These are phyloP conservation scores for Hamigera avellanea DNA, from an alignment of 495 filamentous ascomycete genomes.

Conservation along the genomic window DNA sequence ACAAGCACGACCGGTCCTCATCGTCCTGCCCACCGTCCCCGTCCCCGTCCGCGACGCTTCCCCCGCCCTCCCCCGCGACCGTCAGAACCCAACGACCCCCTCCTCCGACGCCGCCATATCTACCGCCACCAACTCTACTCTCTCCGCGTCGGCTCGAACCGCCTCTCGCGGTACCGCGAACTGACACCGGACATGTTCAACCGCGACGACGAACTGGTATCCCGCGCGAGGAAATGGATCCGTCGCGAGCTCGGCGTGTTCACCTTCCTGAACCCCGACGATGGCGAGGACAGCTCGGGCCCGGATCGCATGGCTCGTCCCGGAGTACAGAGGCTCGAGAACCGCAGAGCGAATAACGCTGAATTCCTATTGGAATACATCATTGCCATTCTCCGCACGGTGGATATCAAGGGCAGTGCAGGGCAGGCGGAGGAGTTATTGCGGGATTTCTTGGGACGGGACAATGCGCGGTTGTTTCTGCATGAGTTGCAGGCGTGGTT, in stretches of 20 bases:
- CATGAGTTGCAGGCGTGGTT: conserved; percentile 78
- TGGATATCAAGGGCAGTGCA: conserved; percentile 76
- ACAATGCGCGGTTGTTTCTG: conserved; percentile 67
- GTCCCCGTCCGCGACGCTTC: conserved; percentile 5
- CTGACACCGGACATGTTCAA: conserved; percentile 58
- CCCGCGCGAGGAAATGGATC: conserved; percentile 77
- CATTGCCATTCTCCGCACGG: conserved; percentile 75
- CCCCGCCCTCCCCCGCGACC: conserved; percentile 12
- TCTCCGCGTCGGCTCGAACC: conserved; percentile 76
- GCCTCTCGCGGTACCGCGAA: conserved; percentile 64
- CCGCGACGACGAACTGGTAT: conserved; percentile 54
- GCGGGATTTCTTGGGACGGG: conserved; percentile 72
- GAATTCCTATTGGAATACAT: conserved; percentile 89
- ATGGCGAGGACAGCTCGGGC: conserved; percentile 11
- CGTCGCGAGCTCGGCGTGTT: conserved; percentile 85
- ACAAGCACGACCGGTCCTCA: conserved; percentile 1
- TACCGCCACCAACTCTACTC: conserved; percentile 72
- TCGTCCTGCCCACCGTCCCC: neutral
- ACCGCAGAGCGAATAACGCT: conserved; percentile 56
- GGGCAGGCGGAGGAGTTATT: conserved; percentile 84
- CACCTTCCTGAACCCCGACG: conserved; percentile 48
- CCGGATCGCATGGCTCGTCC: conserved; percentile 15
- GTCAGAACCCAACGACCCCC: conserved; percentile 37
- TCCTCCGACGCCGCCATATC: conserved; percentile 59
- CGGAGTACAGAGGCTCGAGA: conserved; percentile 24